Percentiles rank a stretch among this genome's conserved stretches.
These are phyloP conservation scores for Malassezia caprae DNA, from an alignment of 1,284 basidiomycete genomes.

Conservation along the genomic window DNA sequence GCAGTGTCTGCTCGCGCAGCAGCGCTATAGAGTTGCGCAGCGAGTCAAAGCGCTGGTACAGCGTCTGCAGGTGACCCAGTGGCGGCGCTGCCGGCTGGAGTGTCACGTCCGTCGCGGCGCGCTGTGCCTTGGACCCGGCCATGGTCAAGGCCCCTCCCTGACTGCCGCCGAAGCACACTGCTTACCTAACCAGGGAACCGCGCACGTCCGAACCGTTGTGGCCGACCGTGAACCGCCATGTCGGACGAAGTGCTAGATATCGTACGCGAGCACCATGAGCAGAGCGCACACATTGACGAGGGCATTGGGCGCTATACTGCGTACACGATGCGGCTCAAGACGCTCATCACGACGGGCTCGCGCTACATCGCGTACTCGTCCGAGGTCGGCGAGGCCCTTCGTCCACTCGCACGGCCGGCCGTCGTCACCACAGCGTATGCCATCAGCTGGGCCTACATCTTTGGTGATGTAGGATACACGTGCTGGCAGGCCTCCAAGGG, in stretches of 20 bases:
- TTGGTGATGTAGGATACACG: slow-evolving; percentile 79
- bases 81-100: slow-evolving; percentile 21
- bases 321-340: slow-evolving; percentile 36
- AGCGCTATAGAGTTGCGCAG: slow-evolving; percentile 31
- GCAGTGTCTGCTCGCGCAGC: slow-evolving; percentile 30
- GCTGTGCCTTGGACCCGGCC: neutral
- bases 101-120: slow-evolving; percentile 9
- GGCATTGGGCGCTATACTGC: slow-evolving; percentile 31
- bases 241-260: neutral
- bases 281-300: slow-evolving; percentile 21
- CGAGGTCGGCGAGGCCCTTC: slow-evolving; percentile 83
- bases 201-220: neutral
- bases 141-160: neutral
- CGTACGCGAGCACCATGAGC: slow-evolving; percentile 12
- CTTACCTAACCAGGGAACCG: neutral
- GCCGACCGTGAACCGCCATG: neutral
- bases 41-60: slow-evolving; percentile 33
- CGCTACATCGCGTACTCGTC: slow-evolving; percentile 56
- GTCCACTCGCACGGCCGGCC: slow-evolving; percentile 69
- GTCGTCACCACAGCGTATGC: slow-evolving; percentile 75
- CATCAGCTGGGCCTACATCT: slow-evolving; percentile 63
- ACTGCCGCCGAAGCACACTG: neutral
- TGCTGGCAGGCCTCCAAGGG: slow-evolving; percentile 57
- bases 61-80: slow-evolving; percentile 26
- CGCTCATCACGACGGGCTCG: slow-evolving; percentile 24